Evolutionary conservation across 768 basidiomycete genomes (phyloP), one percentile per base, ranked within the genome.

Genomic region (Naematelia aurantialba): DNA sequence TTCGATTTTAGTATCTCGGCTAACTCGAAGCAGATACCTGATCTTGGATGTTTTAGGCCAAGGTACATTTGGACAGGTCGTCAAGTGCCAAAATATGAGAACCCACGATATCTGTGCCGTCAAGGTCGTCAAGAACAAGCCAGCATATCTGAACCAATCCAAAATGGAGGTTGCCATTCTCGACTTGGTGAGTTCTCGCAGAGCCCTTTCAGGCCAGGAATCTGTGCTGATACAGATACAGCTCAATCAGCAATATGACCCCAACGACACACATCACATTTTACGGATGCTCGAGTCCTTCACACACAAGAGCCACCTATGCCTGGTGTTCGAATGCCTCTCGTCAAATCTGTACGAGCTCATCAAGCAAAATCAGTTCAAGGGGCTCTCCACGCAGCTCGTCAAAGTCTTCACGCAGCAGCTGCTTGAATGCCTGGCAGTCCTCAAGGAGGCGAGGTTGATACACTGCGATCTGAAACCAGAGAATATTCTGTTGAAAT

Each of bases 91-190:
- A 78, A 98, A 99, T 75, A 93, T 97, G 87, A 91, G 93, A 81
- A 96, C 91, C 27, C 92, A 98, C 78, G 94, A 97, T 75, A 90
- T 98, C 55, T 91, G 96, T 45, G 96, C 96, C 22, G 96, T 99
- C 61, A 99, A 98, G 79, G 96, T 99, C 5, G 91, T 99, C 66
- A 99, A 99, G 81, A 99, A 99, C 79, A 99, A 98, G 79, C 96
- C 94, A 4, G 96, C 96, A 0, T 99, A 99, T 80, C 92, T 96
- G 78, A 97, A 98, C 74, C 96, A 99, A 79, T 91, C 89, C 78
- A 97, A 96, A 89, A 99, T 99, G 96, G 96, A 99, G 78, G 94
- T 98, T 25, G 96, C 92, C 1, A 98, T 99, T 61, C 81, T 99
- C 46, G 91, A 98, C 76, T 80, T 98, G 79, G 93, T 93, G 56